These are phyloP conservation scores for Schwanniomyces vanrijiae DNA, from an alignment of 805 yeast species.

Conservation along the genomic window DNA sequence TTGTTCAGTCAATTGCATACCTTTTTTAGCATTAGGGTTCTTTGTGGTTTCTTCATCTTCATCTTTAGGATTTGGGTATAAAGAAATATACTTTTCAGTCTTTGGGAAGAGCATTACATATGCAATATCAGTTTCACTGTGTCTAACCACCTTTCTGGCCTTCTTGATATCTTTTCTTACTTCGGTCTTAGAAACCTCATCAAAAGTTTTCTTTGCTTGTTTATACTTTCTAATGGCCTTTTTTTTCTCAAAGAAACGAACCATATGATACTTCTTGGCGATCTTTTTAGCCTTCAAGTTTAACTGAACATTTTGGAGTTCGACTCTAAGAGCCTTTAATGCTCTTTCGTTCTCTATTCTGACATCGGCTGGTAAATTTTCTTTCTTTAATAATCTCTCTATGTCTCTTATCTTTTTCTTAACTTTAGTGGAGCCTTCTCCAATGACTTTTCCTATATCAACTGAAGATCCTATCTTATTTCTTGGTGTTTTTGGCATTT, in stretches of 20 bases:
- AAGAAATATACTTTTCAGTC: conserved; percentile 73
- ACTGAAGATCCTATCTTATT: conserved; percentile 19
- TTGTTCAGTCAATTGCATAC: conserved; percentile 41
- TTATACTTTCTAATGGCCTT: conserved; percentile 77
- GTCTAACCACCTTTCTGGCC: conserved; percentile 50
- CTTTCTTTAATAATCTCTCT: conserved; percentile 64
- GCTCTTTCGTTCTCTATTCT: conserved; percentile 75
- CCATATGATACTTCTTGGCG: conserved; percentile 85
- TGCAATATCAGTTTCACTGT: conserved; percentile 67
- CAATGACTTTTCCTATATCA: conserved; percentile 29
- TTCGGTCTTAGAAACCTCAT: conserved; percentile 32
- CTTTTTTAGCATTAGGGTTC: conserved; percentile 42
- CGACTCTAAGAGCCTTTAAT: conserved; percentile 59
- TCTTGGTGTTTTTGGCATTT: conserved; percentile 12
- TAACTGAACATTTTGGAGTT: conserved; percentile 50
- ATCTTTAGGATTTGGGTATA: conserved; percentile 54
- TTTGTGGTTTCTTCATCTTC: conserved; percentile 19
- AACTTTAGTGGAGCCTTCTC: conserved; percentile 51
- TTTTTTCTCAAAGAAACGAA: conserved; percentile 85
- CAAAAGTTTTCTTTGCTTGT: conserved; percentile 41
- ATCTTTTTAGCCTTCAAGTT: conserved; percentile 47
- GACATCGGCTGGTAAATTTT: conserved; percentile 61
- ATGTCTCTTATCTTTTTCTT: conserved; percentile 87
- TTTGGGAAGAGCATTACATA: conserved; percentile 79
- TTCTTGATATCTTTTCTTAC: conserved; percentile 40